A percentile compares a stretch with the other conserved stretches of the same genome.
phyloP scores from a whole-genome alignment of 495 filamentous ascomycete genomes.

The Ramalina peruviana region DNA sequence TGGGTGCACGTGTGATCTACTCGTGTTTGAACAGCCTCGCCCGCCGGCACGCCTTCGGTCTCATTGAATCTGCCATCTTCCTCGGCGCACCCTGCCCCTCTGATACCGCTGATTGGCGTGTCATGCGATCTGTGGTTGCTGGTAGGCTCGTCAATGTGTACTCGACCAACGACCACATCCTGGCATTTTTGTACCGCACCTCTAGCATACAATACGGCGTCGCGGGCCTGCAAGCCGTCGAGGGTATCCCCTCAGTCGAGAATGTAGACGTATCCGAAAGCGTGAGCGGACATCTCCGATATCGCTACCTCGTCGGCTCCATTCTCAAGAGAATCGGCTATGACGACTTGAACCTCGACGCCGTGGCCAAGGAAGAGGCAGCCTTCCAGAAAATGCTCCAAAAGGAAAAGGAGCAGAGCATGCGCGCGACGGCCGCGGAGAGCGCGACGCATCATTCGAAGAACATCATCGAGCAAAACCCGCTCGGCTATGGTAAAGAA shows the following conservation, averaged over 20 bases:
- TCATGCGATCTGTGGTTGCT: constrained; percentile 55
- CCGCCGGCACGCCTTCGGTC: constrained; percentile 64
- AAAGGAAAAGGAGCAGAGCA: constrained; percentile 33
- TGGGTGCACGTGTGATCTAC: constrained; percentile 85
- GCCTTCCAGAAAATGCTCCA: constrained; percentile 42
- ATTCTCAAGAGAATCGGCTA: constrained; percentile 58
- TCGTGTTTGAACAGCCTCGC: constrained; percentile 64
- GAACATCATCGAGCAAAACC: constrained; percentile 15
- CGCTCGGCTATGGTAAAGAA: constrained; percentile 3
- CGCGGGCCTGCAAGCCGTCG: constrained; percentile 55
- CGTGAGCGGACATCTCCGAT: constrained; percentile 58
- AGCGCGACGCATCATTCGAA: constrained; percentile 26
- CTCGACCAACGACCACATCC: constrained; percentile 61
- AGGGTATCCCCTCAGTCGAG: constrained; percentile 52
- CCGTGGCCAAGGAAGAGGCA: constrained; percentile 45
- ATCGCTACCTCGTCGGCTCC: constrained; percentile 52
- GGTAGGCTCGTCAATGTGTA: constrained; percentile 67
- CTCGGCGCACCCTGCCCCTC: constrained; percentile 74
- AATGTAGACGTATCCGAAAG: constrained; percentile 62
- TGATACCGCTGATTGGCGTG: constrained; percentile 47
- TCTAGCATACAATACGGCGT: constrained; percentile 64
- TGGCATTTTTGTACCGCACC: constrained; percentile 65
- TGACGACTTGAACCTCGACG: constrained; percentile 41
- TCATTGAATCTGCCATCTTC: constrained; percentile 73
- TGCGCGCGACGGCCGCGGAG: constrained; percentile 31